Evolutionary conservation across 768 basidiomycete species (phyloP), one percentile per base, ranked within the genome.

Genomic region (Lactarius vividus): DNA sequence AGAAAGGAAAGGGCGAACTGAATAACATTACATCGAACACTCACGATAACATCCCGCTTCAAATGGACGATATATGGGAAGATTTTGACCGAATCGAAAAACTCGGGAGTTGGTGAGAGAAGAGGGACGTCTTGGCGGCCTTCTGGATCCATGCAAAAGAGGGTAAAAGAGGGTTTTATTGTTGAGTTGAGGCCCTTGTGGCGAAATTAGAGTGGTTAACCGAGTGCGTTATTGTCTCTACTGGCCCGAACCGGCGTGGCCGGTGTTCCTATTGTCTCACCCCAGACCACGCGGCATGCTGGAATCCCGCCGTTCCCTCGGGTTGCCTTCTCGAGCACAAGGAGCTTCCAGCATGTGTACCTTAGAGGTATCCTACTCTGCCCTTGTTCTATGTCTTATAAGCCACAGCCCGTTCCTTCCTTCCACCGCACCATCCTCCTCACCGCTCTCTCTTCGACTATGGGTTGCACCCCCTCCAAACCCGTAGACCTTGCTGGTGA

Each of bases 41-140:
- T 74, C 73, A 91, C 91, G 16, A 79, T 81, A 26, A 88, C 82
- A 75, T 93, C 90, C 63, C 79, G 84, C 73, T 87, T 89, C 53
- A 94, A 72, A 66, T 84, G 82, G 26, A 86, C 86, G 67, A 94
- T 90, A 29, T 92, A 80, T n/a, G 91, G 91, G 74, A 89, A 94
- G 40, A 94, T 91, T 71, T 84, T 86, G 71, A 91, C 80, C 2
- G 85, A 79, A 7, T 84, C 83, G 10, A 91, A 74, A 66, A 79
- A 77, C 58, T 86, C 88, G 54, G 81, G 79, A 1, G 84, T 81
- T 6, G 88, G 86, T 16, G 84, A 83, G 11, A 86, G 75, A n/a
- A 72, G 84, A 70, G 61, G 69, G n/a, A 66, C 71, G 26, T 23
- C 53, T 16, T 62, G 65, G 37, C 72, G 73, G 13, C 64, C 72